Percentiles rank a stretch among this genome's conserved stretches.
phyloP scores from a whole-genome alignment of 2,329 filamentous ascomycete genomes.

The Ilyonectria destructans region DNA sequence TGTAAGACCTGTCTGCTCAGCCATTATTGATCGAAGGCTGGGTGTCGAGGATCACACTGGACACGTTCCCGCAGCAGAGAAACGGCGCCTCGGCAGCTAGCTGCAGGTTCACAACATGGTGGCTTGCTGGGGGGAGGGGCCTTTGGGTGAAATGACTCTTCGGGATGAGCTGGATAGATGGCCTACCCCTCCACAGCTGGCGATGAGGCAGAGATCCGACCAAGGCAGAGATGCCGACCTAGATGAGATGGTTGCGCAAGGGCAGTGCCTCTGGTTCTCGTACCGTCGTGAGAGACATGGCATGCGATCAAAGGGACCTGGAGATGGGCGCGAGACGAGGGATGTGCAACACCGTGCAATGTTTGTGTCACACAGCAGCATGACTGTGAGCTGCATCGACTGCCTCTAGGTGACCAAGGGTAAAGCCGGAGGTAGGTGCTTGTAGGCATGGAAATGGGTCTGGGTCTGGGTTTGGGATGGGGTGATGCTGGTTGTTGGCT shows the following conservation, averaged over 20 bases:
- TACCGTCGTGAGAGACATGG: conserved; percentile 39
- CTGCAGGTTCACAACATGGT: conserved; percentile 36
- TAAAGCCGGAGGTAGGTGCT: conserved; percentile 22
- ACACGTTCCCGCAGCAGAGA: conserved; percentile 28
- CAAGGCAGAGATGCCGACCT: conserved; percentile 24
- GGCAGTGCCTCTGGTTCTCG: conserved; percentile 32
- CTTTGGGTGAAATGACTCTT: conserved; percentile 25
- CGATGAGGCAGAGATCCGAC: conserved; percentile 46
- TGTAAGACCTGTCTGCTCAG: conserved; percentile 39
- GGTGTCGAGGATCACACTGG: neutral
- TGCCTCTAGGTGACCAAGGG: conserved; percentile 21
- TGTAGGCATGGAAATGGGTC: conserved; percentile 22
- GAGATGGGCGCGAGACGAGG: conserved; percentile 47
- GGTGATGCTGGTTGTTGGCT: neutral
- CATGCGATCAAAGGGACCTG: conserved; percentile 35
- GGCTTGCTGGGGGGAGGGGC: conserved; percentile 25
- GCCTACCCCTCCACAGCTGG: conserved; percentile 35
- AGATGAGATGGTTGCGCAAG: conserved; percentile 38
- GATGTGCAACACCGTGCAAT: conserved; percentile 42
- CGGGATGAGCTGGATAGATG: conserved; percentile 29
- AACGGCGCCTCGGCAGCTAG: conserved; percentile 24
- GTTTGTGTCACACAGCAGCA: conserved; percentile 46
- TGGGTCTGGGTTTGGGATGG: conserved; percentile 2
- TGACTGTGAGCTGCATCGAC: conserved; percentile 35
- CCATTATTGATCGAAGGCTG: conserved; percentile 4